Conservation (phyloP, 2,329 filamentous ascomycete species). For the Apiospora koreana region DNA sequence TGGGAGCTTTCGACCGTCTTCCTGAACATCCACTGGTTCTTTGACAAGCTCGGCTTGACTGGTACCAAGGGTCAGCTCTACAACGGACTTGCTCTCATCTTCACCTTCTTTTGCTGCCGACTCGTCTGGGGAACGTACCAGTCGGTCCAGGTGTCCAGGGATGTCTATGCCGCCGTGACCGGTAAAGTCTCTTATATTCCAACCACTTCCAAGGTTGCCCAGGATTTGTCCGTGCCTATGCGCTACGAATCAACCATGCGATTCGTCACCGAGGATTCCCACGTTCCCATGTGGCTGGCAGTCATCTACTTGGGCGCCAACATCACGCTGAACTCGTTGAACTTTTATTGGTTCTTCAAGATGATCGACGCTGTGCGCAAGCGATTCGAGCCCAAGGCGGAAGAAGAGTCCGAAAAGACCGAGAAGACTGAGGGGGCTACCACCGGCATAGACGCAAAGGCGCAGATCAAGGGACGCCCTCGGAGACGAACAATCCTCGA, state of each 20-base stretch:
- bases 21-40: slow-evolving; percentile 90
- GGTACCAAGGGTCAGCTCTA: slow-evolving; percentile 73
- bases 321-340: slow-evolving; percentile 71
- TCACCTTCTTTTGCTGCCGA: slow-evolving; percentile 75
- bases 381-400: slow-evolving; percentile 61
- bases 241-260: slow-evolving; percentile 46
- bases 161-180: slow-evolving; percentile 64
- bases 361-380: slow-evolving; percentile 81
- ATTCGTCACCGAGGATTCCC: slow-evolving; percentile 50
- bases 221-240: slow-evolving; percentile 34
- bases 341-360: slow-evolving; percentile 85
- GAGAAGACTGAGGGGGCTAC: slow-evolving; percentile 24
- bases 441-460: slow-evolving; percentile 30
- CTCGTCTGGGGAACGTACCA: slow-evolving; percentile 78
- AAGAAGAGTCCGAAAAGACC: slow-evolving; percentile 29
- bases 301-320: slow-evolving; percentile 70
- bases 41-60: slow-evolving; percentile 82
- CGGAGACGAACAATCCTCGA: slow-evolving; percentile 32
- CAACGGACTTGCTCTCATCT: slow-evolving; percentile 73
- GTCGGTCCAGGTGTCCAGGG: slow-evolving; percentile 67
- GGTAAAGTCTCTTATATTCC: slow-evolving; percentile 37
- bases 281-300: slow-evolving; percentile 70
- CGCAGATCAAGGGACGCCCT: slow-evolving; percentile 23
- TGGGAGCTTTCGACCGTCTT: slow-evolving; percentile 87
- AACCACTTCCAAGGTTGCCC: slow-evolving; percentile 32